Evolutionary conservation across 495 filamentous ascomycete species (phyloP).

Genomic region (Penicillium parvum): DNA sequence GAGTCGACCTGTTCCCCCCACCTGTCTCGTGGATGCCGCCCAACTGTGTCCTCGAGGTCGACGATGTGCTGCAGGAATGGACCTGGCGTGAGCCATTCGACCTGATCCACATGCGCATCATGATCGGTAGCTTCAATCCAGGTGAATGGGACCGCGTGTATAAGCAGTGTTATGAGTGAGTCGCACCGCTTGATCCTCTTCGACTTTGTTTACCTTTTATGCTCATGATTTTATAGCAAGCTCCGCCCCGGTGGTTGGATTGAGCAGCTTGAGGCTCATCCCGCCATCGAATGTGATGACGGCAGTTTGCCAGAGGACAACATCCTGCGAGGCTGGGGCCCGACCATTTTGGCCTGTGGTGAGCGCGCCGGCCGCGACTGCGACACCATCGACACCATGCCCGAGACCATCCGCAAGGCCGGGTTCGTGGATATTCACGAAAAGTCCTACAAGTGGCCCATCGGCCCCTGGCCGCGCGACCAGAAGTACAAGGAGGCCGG

Average conservation of each 20-base stretch:
- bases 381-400: constrained; percentile 7
- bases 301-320: constrained; percentile 28
- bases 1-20: constrained; percentile 18
- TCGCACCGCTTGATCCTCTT: too few species aligned
- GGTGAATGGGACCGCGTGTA: constrained; percentile 25
- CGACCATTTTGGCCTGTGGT: constrained; percentile 6
- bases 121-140: constrained; percentile 15
- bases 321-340: constrained; percentile 14
- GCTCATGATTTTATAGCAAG: constrained; percentile 1
- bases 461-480: constrained; percentile 5
- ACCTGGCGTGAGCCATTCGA: constrained; percentile 22
- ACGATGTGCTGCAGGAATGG: constrained; percentile 27
- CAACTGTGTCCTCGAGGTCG: constrained; percentile 29
- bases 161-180: constrained; percentile 22
- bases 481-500: constrained; percentile 3
- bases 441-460: constrained; percentile 5
- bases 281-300: constrained; percentile 37
- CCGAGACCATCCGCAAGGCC: constrained; percentile 17
- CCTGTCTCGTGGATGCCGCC: constrained; percentile 26
- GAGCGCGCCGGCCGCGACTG: constrained; percentile 1
- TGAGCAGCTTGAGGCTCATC: constrained; percentile 46
- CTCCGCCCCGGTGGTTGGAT: constrained; percentile 48
- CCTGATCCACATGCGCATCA: constrained; percentile 23
- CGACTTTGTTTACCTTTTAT: too few species aligned
- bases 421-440: constrained; percentile 27